Conservation (phyloP, 1,284 basidiomycete species). For the Trichosporon asahii region DNA sequence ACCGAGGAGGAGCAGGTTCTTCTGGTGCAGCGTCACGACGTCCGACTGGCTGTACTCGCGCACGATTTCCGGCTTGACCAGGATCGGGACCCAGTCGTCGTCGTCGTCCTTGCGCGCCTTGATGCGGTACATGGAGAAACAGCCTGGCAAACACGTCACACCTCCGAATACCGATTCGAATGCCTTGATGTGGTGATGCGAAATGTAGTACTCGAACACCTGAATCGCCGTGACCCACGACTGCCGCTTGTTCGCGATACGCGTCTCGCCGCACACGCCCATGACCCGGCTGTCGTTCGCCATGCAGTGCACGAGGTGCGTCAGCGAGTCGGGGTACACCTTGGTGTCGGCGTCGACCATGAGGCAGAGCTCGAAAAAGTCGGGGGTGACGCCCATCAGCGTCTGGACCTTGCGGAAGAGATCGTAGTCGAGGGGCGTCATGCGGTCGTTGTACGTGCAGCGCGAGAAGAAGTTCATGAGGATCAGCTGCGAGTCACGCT, state of each 20-base stretch:
- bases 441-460: conserved; percentile 98
- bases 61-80: conserved; percentile 95
- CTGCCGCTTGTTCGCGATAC: conserved; percentile 95
- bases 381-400: conserved; percentile 98
- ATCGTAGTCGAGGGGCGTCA: conserved; percentile 96
- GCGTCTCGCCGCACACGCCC: conserved; percentile 98
- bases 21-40: conserved; percentile 93
- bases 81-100: conserved; percentile 96
- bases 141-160: conserved; percentile 97
- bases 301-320: conserved; percentile 91
- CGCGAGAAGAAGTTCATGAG: conserved; percentile 99
- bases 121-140: conserved; percentile 99
- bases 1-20: conserved; percentile 91
- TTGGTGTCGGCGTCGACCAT: conserved; percentile 99
- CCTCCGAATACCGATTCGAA: conserved; percentile 99
- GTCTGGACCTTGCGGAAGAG: conserved; percentile 94
- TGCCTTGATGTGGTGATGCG: conserved; percentile 94
- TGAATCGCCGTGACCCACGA: conserved; percentile 99
- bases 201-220: conserved; percentile 97
- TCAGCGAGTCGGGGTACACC: conserved; percentile 80
- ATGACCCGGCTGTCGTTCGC: conserved; percentile 97
- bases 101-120: conserved; percentile 84
- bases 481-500: conserved; percentile 97
- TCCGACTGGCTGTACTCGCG: conserved; percentile 93
- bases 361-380: conserved; percentile 94